Evolutionary conservation across 768 basidiomycete species (phyloP).

Genomic region (Lentinus brumalis): DNA sequence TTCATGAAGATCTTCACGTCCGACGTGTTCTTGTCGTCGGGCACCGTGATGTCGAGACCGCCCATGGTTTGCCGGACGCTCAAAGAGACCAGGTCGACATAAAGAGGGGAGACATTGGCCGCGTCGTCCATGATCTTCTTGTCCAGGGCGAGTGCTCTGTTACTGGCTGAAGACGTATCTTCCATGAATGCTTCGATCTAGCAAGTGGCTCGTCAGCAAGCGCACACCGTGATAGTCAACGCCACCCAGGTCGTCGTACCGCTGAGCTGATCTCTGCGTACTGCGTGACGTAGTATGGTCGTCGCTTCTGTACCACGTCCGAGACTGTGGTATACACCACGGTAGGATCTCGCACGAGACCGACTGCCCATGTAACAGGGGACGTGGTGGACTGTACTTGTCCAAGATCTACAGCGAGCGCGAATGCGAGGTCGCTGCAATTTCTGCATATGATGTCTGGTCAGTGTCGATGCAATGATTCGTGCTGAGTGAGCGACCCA

Average conservation of each 20-base stretch:
- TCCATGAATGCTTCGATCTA: conserved; percentile 25
- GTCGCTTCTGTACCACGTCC: conserved; percentile 11
- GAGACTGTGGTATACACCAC: conserved; percentile 20
- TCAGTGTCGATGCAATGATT: not conserved
- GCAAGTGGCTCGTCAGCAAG: not conserved
- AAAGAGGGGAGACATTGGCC: conserved; percentile 20
- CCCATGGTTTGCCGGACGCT: conserved; percentile 29
- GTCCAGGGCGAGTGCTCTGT: conserved; percentile 25
- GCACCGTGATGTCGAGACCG: conserved; percentile 30
- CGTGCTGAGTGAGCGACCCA: conserved; percentile 17
- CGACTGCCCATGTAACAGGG: conserved; percentile 29
- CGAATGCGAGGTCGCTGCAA: conserved; percentile 23
- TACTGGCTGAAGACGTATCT: conserved; percentile 21
- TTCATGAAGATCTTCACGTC: conserved; percentile 29
- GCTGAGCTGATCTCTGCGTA: not conserved
- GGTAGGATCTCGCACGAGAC: conserved; percentile 27
- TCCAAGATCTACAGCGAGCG: conserved; percentile 28
- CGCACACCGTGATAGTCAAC: not conserved
- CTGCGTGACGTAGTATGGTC: conserved; percentile 22
- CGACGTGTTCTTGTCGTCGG: conserved; percentile 22
- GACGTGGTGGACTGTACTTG: conserved; percentile 13
- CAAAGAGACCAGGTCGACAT: conserved; percentile 29
- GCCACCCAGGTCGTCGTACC: not conserved
- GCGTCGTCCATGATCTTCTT: conserved; percentile 25
- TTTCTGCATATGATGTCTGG: too few relatives aligned